Conservation (phyloP, 768 basidiomycete species). For the Mrakia gelida region DNA sequence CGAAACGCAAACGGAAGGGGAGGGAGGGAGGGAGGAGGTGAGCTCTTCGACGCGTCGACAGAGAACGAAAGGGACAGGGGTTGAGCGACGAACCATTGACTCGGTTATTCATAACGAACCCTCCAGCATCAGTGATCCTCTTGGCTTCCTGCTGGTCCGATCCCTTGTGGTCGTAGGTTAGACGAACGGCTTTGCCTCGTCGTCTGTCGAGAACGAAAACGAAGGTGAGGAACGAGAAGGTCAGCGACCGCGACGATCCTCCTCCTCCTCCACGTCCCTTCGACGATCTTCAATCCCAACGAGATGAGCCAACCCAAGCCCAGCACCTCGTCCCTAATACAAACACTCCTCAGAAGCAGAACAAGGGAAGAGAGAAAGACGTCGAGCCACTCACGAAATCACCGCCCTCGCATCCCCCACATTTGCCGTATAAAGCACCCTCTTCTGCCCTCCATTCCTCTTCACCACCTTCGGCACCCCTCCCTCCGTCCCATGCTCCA, state of each 20-base stretch:
- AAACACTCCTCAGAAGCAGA: too few species aligned
- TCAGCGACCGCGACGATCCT: not conserved
- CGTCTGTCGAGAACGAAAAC: conserved; percentile 48
- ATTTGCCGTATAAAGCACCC: conserved; percentile 90
- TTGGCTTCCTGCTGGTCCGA: conserved; percentile 96
- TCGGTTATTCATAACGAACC: conserved; percentile 96
- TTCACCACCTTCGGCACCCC: conserved; percentile 12
- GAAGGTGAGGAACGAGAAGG: not conserved
- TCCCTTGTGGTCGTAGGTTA: conserved; percentile 99
- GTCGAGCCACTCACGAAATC: conserved; percentile 64
- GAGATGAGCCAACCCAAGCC: too few species aligned
- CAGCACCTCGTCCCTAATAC: too few species aligned
- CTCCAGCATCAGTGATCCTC: conserved; percentile 93
- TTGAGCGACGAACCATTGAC: conserved; percentile 65
- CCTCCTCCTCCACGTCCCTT: not conserved
- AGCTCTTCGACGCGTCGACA: not conserved
- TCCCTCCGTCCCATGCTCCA: not conserved
- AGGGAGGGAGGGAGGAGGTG: not conserved
- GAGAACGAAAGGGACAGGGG: not conserved
- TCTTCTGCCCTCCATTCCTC: conserved; percentile 51
- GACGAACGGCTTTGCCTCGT: conserved; percentile 77
- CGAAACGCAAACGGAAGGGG: not conserved
- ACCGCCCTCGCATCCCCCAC: conserved; percentile 95
- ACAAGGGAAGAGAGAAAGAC: too few species aligned
- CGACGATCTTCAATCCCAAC: too few species aligned